Percentiles rank a stretch among this genome's conserved stretches.
phyloP scores from a whole-genome alignment of 257 asterid species.

The Thymus quinquecostatus region DNA sequence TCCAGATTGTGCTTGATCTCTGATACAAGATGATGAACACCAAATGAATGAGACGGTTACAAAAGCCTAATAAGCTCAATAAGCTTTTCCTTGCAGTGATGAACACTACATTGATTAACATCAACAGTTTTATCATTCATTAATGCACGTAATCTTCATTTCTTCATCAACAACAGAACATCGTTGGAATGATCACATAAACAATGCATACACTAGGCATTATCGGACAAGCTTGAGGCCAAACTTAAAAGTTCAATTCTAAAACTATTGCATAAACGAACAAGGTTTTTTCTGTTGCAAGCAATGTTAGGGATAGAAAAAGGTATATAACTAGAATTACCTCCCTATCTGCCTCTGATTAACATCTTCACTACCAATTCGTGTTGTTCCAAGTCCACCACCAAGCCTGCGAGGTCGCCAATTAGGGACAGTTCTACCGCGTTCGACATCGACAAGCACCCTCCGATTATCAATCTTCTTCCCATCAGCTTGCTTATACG shows the following conservation, averaged over 20 bases:
- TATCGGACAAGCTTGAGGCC: constrained; percentile 12
- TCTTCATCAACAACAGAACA: not conserved
- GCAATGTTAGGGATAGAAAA: constrained; percentile 1
- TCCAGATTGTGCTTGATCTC: constrained; percentile 81
- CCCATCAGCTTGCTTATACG: constrained; percentile 99
- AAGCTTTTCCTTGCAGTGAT: not conserved
- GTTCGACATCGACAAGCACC: constrained; percentile 98
- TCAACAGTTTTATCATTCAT: not conserved
- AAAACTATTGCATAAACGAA: not conserved
- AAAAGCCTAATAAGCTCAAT: not conserved
- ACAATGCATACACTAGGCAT: not conserved
- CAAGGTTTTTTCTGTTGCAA: not conserved
- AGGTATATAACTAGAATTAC: constrained; percentile 39
- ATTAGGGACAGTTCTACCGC: constrained; percentile 98
- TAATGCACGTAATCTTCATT: not conserved
- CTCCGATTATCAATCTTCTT: constrained; percentile 91
- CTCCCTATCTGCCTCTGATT: constrained; percentile 62
- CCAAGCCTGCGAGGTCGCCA: constrained; percentile 99
- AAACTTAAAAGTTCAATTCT: not conserved
- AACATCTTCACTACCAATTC: constrained; percentile 83
- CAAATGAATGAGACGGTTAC: constrained; percentile 8
- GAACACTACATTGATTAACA: not conserved
- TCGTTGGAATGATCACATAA: constrained; percentile 1
- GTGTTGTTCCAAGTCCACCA: constrained; percentile 98
- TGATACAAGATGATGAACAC: constrained; percentile 29